Base-by-base conservation (phyloP, 176 grass and related monocot genomes). In the Dendrocalamus sinicus region DNA sequence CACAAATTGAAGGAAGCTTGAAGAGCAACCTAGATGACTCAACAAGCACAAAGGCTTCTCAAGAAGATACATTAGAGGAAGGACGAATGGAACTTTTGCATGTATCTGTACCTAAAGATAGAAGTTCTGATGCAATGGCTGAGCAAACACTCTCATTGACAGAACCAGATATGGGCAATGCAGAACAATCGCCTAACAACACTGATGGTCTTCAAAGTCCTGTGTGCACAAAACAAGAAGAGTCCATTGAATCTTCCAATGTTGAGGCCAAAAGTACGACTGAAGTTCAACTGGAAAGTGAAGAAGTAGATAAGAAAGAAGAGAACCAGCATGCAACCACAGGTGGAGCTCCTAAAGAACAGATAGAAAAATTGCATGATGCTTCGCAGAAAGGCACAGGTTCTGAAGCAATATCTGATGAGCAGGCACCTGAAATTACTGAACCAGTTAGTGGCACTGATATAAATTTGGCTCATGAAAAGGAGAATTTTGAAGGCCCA, bases 281-380 rank as follows among this genome's bases (percentile, higher is more conserved):
- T 54, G 43, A 83, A 40, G 71, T 23, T 60, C 54, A 76, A 76
- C 61, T 68, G 50, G 79, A 86, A 40, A 74, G 65, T 79, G 81
- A 80, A 88, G 81, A 80, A 88, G 48, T 86, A 73, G 59, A 90
- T 28, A 86, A 78, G 59, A 62, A 50, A 68, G 83, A 84, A 70
- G 40, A 80, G 62, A 71, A 89, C 19, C 67, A 84, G 66, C 63
- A 83, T 68, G 55, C 52, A 67, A 69, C 12, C 35, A 66, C 14
- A 19, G 55, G 23, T 75, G 22, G 46, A 67, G 35, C 19, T 81
- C 48, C 76, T 71, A 23, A 73, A 66, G 81, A 70, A 58, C 28
- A 20, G 67, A n/a, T 62, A 44, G 80, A 84, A 75, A 70, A 71
- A 45, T 62, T 50, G 66, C 77, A 91, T 68, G 70, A 69, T 55